Percentiles rank a stretch among this genome's conserved stretches.
Evolutionary conservation across 441 rosid genomes (phyloP).

Genomic region (Arabidopsis hybrid): DNA sequence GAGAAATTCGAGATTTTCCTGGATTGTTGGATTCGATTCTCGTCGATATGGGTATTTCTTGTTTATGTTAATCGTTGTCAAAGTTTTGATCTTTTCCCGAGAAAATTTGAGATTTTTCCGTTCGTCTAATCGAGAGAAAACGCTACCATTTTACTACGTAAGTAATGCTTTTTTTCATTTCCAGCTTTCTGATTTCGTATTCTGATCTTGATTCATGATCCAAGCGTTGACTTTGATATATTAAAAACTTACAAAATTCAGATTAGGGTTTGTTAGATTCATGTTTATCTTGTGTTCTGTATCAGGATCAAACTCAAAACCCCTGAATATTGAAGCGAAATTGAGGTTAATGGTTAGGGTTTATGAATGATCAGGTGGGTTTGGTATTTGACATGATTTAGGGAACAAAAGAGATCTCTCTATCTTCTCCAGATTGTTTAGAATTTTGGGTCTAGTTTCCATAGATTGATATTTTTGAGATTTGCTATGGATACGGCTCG

Average conservation of each 20-base stretch:
- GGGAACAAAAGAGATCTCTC: not conserved
- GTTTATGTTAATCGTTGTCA: not conserved
- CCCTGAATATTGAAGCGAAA: not conserved
- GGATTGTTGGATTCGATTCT: slow-evolving; percentile 22
- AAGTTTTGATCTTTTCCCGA: slow-evolving; percentile 8
- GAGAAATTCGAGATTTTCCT: slow-evolving; percentile 6
- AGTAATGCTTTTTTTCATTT: slow-evolving; percentile 18
- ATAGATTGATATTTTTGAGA: slow-evolving; percentile 14
- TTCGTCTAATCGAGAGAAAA: slow-evolving; percentile 12
- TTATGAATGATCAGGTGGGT: slow-evolving; percentile 27
- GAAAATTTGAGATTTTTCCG: slow-evolving; percentile 16
- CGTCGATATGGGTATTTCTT: not conserved
- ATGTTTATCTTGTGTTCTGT: slow-evolving; percentile 3
- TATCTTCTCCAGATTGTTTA: slow-evolving; percentile 17
- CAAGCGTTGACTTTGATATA: slow-evolving; percentile 33
- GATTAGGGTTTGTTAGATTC: slow-evolving; percentile 18
- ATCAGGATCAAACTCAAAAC: slow-evolving; percentile 23
- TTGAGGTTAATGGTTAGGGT: slow-evolving; percentile 22
- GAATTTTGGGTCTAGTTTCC: not conserved
- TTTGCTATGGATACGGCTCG: slow-evolving; percentile 57
- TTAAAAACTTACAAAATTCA: too few species aligned
- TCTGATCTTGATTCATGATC: slow-evolving; percentile 32
- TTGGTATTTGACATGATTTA: slow-evolving; percentile 22
- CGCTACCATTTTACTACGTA: slow-evolving; percentile 18
- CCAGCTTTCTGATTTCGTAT: not conserved